Evolutionary conservation across 1,284 basidiomycete genomes (phyloP).

Genomic region (Bondarzewia mesenterica): DNA sequence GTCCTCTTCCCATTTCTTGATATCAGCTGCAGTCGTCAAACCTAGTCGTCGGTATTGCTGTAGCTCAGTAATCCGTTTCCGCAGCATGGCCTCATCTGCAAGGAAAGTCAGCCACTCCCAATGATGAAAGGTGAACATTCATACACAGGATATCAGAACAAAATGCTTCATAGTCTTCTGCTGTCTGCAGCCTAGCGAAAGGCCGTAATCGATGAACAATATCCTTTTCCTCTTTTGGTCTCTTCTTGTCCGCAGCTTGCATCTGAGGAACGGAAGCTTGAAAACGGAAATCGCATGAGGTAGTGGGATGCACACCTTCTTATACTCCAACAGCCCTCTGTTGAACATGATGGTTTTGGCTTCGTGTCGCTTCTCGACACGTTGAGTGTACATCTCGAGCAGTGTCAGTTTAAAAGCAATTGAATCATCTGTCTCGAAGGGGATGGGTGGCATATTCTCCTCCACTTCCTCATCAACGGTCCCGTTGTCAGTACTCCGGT

Average conservation of each 20-base stretch:
- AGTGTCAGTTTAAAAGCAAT: constrained; percentile 87
- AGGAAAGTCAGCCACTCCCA: not conserved
- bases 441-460: constrained; percentile 61
- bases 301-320: constrained; percentile 54
- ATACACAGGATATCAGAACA: constrained; percentile 84
- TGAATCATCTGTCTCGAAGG: constrained; percentile 82
- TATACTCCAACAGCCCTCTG: constrained; percentile 87
- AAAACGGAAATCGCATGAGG: not conserved
- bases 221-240: constrained; percentile 88
- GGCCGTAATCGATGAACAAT: constrained; percentile 85
- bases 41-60: constrained; percentile 86
- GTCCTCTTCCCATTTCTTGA: constrained; percentile 81
- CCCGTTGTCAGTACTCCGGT: constrained; percentile 34
- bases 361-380: constrained; percentile 83
- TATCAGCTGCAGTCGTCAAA: constrained; percentile 75
- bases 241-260: constrained; percentile 85
- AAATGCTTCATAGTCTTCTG: constrained; percentile 87
- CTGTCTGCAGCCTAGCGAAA: constrained; percentile 88
- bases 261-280: constrained; percentile 42
- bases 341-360: constrained; percentile 92
- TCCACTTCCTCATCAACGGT: constrained; percentile 24
- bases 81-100: constrained; percentile 76
- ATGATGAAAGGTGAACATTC: constrained; percentile 17
- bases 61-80: constrained; percentile 82
- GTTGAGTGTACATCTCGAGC: constrained; percentile 89